Percentiles rank a stretch among this genome's conserved stretches.
Evolutionary conservation across 2,329 filamentous ascomycete species (phyloP).

Genomic region (Septoria linicola): DNA sequence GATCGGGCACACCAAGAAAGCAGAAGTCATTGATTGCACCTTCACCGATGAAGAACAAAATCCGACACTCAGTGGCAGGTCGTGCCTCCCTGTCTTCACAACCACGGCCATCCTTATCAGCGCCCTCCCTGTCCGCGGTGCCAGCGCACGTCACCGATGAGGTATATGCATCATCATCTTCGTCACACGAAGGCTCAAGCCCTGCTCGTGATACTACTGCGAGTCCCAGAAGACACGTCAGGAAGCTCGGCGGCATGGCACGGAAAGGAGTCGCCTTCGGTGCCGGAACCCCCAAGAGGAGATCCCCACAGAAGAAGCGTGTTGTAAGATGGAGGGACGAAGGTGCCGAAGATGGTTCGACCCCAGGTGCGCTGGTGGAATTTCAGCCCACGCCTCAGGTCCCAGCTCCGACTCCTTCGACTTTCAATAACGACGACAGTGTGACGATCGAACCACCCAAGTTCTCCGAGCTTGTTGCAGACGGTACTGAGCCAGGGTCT

Average conservation of each 20-base stretch:
- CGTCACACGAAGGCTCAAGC: conserved; percentile 25
- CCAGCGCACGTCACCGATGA: conserved; percentile 31
- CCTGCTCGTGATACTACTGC: conserved; percentile 54
- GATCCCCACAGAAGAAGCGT: conserved; percentile 65
- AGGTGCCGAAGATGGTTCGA: conserved; percentile 75
- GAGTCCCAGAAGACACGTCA: conserved; percentile 74
- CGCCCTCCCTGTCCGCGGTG: conserved; percentile 22
- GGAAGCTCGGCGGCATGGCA: conserved; percentile 58
- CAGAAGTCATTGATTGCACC: conserved; percentile 54
- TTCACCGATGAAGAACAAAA: conserved; percentile 49
- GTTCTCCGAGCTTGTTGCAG: conserved; percentile 49
- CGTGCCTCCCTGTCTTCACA: conserved; percentile 9
- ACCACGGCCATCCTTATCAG: conserved; percentile 4
- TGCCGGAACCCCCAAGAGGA: conserved; percentile 76
- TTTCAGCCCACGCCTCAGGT: conserved; percentile 88
- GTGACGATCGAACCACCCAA: conserved; percentile 21
- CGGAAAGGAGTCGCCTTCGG: conserved; percentile 65
- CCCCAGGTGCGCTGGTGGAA: conserved; percentile 75
- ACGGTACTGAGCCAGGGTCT: conserved; percentile 44
- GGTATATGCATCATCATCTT: conserved; percentile 18
- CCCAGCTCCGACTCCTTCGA: conserved; percentile 52
- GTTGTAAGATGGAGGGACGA: conserved; percentile 92
- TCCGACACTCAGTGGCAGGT: conserved; percentile 32
- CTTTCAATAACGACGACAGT: conserved; percentile 6
- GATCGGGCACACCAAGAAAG: conserved; percentile 74